These are phyloP conservation scores for Daldinia caldariorum DNA, from an alignment of 495 filamentous ascomycete genomes.

Conservation along the genomic window DNA sequence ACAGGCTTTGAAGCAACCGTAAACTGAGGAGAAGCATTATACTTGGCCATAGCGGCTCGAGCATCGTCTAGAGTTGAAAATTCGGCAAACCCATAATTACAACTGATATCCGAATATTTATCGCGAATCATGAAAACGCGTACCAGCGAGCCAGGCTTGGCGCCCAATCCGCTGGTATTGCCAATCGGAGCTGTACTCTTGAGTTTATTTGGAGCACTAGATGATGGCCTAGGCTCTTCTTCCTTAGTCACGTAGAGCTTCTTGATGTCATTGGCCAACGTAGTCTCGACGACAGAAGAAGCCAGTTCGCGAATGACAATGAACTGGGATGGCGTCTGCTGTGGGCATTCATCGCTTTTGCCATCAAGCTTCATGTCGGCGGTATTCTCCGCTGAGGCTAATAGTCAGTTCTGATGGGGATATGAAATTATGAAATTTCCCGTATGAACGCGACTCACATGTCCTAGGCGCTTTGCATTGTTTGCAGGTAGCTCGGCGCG, in stretches of 20 bases:
- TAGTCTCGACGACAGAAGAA: slow-evolving; percentile 75
- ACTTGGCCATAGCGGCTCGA: slow-evolving; percentile 77
- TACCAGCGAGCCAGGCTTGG: slow-evolving; percentile 76
- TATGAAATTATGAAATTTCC: neutral
- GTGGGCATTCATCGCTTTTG: slow-evolving; percentile 81
- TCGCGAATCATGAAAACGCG: slow-evolving; percentile 85
- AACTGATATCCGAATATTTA: slow-evolving; percentile 76
- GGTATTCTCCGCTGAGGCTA: slow-evolving; percentile 43
- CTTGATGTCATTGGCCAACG: slow-evolving; percentile 79
- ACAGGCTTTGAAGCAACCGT: slow-evolving; percentile 84
- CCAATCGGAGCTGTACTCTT: slow-evolving; percentile 81
- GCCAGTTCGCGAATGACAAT: slow-evolving; percentile 82
- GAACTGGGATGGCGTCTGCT: slow-evolving; percentile 80
- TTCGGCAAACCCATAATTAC: slow-evolving; percentile 90
- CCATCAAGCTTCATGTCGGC: slow-evolving; percentile 64
- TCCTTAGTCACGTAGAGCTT: slow-evolving; percentile 75
- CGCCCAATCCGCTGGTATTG: slow-evolving; percentile 74
- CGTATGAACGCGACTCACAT: slow-evolving; percentile 60
- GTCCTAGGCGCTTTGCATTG: slow-evolving; percentile 76
- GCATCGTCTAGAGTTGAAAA: slow-evolving; percentile 82
- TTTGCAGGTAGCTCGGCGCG: slow-evolving; percentile 74
- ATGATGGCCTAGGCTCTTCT: slow-evolving; percentile 53
- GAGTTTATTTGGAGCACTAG: slow-evolving; percentile 59
- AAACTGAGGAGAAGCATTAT: slow-evolving; percentile 80
- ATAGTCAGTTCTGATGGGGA: slow-evolving; percentile 14